Evolutionary conservation across 2,329 filamentous ascomycete species (phyloP), one percentile per base, ranked within the genome.

Genomic region (Aspergillus felis): DNA sequence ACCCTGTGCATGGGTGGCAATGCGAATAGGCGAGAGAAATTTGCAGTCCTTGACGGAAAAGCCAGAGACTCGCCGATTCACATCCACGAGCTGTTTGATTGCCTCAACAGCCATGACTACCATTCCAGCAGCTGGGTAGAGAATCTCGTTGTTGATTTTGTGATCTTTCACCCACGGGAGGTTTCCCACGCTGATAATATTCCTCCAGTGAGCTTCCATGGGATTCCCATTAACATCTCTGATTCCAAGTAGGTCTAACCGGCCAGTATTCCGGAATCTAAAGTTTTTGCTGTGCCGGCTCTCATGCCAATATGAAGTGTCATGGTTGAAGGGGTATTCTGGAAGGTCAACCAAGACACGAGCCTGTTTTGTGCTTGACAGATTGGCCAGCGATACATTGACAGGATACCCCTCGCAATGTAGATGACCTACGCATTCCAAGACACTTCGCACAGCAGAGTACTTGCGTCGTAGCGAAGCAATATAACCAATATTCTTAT

Each of bases 111-210:
- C 46, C 20, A 9, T 17, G n/a, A 27, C 35, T 2, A 38, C 4
- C 9, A 49, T 22, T 7, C 29, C 25, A 2, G 38, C 35, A 12
- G 46, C 24, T 3, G 53, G 28, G n/a, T 27, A 8, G 14, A 42
- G 28, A 20, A 24, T 27, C 3, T 48, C n/a, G 42, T 28, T 44
- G 25, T 54, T 44, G 32, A 63, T 54, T 22, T 74, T 66, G 55
- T 82, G 80, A 51, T 82, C 76, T 0, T 67, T 63, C 1, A 82
- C 58, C 81, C 81, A 83, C 1, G 63, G 64, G n/a, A 57, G 41
- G 9, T 66, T 59, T 0, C 44, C 52, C 0, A 77, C 54, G 0
- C 72, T 71, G 9, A 81, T 68, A 20, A 78, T 67, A 51, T 78
- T 77, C 8, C 79, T 71, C 80, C 80, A 82, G 32, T 52, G 60